phyloP scores from a whole-genome alignment of 2,329 filamentous ascomycete species.

The Talaromyces sp. region DNA sequence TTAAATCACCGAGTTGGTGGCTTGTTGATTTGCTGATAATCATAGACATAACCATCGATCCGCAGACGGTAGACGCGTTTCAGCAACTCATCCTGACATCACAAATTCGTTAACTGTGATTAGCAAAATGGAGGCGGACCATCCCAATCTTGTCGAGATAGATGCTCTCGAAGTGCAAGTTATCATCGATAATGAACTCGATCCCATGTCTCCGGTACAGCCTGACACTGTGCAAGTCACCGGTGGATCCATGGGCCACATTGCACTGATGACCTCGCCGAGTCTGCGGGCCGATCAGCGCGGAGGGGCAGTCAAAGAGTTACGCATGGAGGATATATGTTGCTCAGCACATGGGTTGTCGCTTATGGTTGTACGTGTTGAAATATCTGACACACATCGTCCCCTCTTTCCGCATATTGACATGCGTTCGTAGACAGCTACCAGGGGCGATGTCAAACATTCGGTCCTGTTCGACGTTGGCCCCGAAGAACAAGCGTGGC shows the following conservation, averaged over 20 bases:
- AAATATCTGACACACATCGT: too few species aligned
- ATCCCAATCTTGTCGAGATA: constrained; percentile 29
- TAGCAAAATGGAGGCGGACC: neutral
- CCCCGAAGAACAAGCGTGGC: constrained; percentile 48
- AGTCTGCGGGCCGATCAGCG: constrained; percentile 24
- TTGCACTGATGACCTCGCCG: constrained; percentile 34
- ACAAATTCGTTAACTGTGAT: neutral
- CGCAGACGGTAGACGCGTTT: neutral
- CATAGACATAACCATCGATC: neutral
- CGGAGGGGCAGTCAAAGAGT: constrained; percentile 39
- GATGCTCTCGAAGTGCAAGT: constrained; percentile 45
- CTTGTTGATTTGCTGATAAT: neutral
- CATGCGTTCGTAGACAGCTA: constrained; percentile 37
- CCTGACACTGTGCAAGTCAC: constrained; percentile 39
- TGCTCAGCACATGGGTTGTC: constrained; percentile 53
- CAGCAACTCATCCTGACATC: neutral
- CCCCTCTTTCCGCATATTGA: neutral
- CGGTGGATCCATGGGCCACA: constrained; percentile 36
- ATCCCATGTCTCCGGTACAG: constrained; percentile 46
- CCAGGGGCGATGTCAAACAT: constrained; percentile 39
- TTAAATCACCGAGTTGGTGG: neutral
- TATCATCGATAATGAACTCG: constrained; percentile 52
- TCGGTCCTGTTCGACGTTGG: constrained; percentile 51
- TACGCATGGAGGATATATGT: constrained; percentile 47
- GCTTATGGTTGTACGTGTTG: constrained; percentile 43